phyloP scores from a whole-genome alignment of 345 rosid species.

The Salix suchowensis region DNA sequence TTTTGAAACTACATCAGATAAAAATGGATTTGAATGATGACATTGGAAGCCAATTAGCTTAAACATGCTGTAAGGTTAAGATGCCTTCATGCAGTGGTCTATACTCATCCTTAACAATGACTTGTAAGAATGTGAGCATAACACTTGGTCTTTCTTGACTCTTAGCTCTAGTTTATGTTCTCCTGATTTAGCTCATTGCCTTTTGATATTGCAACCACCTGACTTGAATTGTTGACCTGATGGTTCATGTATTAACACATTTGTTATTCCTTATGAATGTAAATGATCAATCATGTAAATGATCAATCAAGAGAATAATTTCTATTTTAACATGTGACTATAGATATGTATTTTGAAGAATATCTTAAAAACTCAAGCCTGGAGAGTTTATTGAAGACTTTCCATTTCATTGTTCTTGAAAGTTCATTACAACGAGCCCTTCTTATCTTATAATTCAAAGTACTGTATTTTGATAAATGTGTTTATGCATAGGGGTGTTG shows the following conservation, averaged over 20 bases:
- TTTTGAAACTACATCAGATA: neutral
- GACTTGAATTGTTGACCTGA: neutral
- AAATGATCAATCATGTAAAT: neutral
- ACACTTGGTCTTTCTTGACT: neutral
- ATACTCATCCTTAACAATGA: neutral
- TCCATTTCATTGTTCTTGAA: neutral
- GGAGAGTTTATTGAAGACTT: neutral
- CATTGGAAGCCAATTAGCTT: neutral
- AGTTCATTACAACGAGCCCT: neutral
- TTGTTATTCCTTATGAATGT: neutral
- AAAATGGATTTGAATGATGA: neutral
- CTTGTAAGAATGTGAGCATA: neutral
- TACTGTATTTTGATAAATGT: neutral
- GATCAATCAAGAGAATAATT: neutral
- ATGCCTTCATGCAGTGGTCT: neutral
- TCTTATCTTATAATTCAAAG: neutral
- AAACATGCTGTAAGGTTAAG: neutral
- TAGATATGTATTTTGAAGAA: neutral
- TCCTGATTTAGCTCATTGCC: neutral
- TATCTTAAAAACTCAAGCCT: neutral
- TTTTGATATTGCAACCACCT: neutral
- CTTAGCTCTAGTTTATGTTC: neutral
- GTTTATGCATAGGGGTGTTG: constrained; percentile 64
- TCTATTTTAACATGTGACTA: neutral
- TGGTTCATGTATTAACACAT: neutral